A percentile compares a stretch with the other conserved stretches of the same genome.
Evolutionary conservation across 2,329 filamentous ascomycete species (phyloP).

Genomic region (Aspergillus caelatus): DNA sequence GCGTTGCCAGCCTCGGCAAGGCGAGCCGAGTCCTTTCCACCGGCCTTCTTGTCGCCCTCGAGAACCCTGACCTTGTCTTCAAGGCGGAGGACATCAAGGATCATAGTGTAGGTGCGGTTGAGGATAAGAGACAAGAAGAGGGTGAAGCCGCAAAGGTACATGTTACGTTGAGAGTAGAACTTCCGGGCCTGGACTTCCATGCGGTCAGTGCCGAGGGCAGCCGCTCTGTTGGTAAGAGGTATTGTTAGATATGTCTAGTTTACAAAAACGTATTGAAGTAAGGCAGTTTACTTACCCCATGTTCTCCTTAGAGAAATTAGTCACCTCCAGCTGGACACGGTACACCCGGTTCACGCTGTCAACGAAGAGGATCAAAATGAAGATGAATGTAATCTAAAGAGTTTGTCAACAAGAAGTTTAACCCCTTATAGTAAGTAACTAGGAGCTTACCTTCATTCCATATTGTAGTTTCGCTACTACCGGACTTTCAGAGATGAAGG

Average conservation of each 20-base stretch:
- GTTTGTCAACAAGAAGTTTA: constrained; percentile 2
- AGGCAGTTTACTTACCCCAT: constrained; percentile 51
- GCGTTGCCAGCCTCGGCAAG: constrained; percentile 71
- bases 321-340: constrained; percentile 88
- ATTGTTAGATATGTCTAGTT: constrained; percentile 12
- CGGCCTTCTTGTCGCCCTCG: constrained; percentile 66
- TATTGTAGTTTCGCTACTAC: constrained; percentile 92
- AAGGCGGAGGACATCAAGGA: constrained; percentile 85
- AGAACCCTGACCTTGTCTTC: constrained; percentile 88
- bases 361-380: constrained; percentile 96
- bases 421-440: background rate
- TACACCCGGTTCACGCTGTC: constrained; percentile 97
- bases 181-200: constrained; percentile 99
- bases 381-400: constrained; percentile 87
- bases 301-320: constrained; percentile 67
- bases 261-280: constrained; percentile 16
- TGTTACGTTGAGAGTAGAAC: constrained; percentile 99
- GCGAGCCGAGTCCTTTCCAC: constrained; percentile 71
- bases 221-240: constrained; percentile 52
- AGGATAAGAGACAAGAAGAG: constrained; percentile 96
- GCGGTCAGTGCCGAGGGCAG: constrained; percentile 85
- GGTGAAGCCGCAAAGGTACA: constrained; percentile 99
- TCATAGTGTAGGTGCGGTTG: constrained; percentile 98
- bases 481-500: constrained; percentile 90
- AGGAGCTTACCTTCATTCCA: constrained; percentile 73